Evolutionary conservation across 306 rosid genomes (phyloP).

Genomic region (Castanea crenata): DNA sequence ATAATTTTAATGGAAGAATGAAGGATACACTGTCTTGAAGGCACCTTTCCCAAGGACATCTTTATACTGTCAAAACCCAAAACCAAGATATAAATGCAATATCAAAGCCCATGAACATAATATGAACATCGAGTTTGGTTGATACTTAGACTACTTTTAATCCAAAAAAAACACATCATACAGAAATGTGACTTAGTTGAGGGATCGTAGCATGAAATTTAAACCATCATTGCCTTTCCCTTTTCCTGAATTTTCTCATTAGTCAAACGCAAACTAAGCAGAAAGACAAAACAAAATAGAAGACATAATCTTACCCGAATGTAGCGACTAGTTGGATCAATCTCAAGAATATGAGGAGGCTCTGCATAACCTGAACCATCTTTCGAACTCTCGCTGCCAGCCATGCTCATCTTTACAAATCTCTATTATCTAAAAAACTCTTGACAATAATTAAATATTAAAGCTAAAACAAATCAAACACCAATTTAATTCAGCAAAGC

Average conservation of each 20-base stretch:
- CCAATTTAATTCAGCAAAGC: too few species aligned
- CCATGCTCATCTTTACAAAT: conserved; percentile 29
- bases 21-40: conserved; percentile 46
- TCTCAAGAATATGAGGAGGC: conserved; percentile 51
- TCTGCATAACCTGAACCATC: conserved; percentile 28
- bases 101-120: neutral
- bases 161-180: too few species aligned
- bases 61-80: conserved; percentile 34
- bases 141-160: too few species aligned
- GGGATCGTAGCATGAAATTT: too few species aligned
- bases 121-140: too few species aligned
- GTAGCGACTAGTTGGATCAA: conserved; percentile 54
- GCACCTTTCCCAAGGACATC: conserved; percentile 51
- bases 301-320: conserved; percentile 31
- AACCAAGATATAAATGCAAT: neutral
- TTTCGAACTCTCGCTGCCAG: conserved; percentile 23
- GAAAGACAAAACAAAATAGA: too few species aligned
- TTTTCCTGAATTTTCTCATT: too few species aligned
- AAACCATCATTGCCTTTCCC: too few species aligned
- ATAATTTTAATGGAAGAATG: neutral
- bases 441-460: too few species aligned
- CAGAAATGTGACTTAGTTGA: too few species aligned
- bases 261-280: too few species aligned
- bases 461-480: too few species aligned
- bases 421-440: neutral